A percentile compares a stretch with the other conserved stretches of the same genome.
phyloP scores from a whole-genome alignment of 2,329 filamentous ascomycete genomes.

The Botrytis tulipae region DNA sequence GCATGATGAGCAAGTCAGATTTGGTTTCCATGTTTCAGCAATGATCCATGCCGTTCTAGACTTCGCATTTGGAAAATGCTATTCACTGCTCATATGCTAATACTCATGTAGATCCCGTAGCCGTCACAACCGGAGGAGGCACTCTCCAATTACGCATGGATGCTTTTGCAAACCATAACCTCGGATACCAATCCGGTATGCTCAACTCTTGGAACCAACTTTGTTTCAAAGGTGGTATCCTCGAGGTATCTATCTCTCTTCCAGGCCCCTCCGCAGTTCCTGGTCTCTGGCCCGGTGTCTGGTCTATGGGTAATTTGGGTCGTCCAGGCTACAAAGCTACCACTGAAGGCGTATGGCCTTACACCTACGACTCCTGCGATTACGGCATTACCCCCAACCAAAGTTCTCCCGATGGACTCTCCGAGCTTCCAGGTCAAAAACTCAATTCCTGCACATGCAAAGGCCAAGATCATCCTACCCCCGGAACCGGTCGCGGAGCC shows the following conservation, averaged over 20 bases:
- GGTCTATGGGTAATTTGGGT: conserved; percentile 55
- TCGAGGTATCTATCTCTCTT: conserved; percentile 52
- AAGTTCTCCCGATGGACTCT: conserved; percentile 63
- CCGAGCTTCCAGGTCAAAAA: conserved; percentile 65
- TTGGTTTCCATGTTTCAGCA: background rate
- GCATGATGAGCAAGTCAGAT: background rate
- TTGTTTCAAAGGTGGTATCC: conserved; percentile 54
- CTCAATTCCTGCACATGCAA: conserved; percentile 64
- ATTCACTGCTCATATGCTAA: background rate
- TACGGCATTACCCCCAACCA: conserved; percentile 69
- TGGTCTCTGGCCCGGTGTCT: conserved; percentile 53
- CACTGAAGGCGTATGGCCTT: conserved; percentile 55
- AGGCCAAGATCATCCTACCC: conserved; percentile 62
- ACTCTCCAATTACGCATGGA: conserved; percentile 48
- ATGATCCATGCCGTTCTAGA: background rate
- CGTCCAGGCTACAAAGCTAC: conserved; percentile 51
- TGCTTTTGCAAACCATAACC: conserved; percentile 45
- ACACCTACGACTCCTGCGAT: conserved; percentile 54
- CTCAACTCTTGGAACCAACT: conserved; percentile 53
- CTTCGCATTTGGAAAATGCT: no score
- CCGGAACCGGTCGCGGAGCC: conserved; percentile 61
- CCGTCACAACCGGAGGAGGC: conserved; percentile 49
- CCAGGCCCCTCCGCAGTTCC: conserved; percentile 50
- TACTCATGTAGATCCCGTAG: conserved; percentile 40
- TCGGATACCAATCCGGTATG: conserved; percentile 51